Conservation (phyloP, 345 rosid species). For the Populus davidiana region DNA sequence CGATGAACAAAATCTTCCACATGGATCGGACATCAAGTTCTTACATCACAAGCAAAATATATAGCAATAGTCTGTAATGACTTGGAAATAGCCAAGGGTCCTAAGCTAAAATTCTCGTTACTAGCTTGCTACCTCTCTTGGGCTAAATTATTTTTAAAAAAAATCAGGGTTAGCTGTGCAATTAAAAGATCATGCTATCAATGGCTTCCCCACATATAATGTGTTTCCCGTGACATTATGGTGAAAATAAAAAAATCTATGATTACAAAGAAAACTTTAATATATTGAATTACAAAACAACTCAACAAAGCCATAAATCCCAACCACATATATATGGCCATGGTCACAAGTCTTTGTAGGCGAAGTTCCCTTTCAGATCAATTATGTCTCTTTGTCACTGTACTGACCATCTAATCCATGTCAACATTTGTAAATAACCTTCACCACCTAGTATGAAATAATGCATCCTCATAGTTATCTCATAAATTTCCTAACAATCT, state of each 20-base stretch:
- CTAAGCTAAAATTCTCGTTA: not conserved
- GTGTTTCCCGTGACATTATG: not conserved
- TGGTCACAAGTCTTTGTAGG: too few species aligned
- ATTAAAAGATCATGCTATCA: not conserved
- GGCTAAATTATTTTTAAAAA: not conserved
- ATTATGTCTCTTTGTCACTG: too few species aligned
- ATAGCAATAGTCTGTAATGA: not conserved
- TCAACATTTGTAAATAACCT: too few species aligned
- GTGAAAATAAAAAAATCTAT: too few species aligned
- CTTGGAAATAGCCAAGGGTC: not conserved
- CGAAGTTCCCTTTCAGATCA: too few species aligned
- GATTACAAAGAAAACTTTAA: not conserved
- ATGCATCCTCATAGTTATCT: too few species aligned
- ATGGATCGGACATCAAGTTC: not conserved
- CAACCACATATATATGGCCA: not conserved
- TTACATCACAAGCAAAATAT: not conserved
- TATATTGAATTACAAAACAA: not conserved
- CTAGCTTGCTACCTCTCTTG: not conserved
- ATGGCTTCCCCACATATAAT: not conserved
- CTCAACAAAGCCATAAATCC: not conserved
- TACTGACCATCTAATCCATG: too few species aligned
- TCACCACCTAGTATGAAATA: too few species aligned
- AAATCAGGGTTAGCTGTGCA: not conserved
- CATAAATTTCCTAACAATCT: too few species aligned
- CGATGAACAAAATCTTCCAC: not conserved